These are phyloP conservation scores for Erodium texanum DNA, from an alignment of 441 rosid genomes.

Conservation along the genomic window DNA sequence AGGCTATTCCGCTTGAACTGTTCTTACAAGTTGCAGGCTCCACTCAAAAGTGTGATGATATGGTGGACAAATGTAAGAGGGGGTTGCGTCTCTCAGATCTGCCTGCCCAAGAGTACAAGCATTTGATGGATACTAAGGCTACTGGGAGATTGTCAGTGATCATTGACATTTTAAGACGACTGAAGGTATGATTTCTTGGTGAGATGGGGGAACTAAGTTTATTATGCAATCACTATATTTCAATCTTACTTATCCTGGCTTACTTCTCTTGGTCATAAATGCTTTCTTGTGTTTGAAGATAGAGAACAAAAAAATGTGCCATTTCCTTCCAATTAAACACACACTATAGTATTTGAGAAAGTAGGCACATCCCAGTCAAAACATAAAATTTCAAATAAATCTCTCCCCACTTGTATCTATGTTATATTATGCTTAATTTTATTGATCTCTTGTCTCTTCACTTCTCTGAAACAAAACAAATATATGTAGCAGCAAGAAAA, in stretches of 20 bases:
- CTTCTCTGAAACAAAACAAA: not conserved
- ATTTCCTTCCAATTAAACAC: not conserved
- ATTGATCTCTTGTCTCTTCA: not conserved
- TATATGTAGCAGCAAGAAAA: not conserved
- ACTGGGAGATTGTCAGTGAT: conserved; percentile 72
- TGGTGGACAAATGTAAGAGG: conserved; percentile 70
- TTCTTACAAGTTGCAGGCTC: conserved; percentile 85
- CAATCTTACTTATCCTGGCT: not conserved
- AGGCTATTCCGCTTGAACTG: conserved; percentile 73
- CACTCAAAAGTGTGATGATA: conserved; percentile 51
- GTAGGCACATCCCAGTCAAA: not conserved
- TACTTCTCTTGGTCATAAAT: not conserved
- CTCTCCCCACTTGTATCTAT: not conserved
- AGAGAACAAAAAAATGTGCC: not conserved
- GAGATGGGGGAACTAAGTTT: conserved; percentile 1
- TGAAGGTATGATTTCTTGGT: conserved; percentile 52
- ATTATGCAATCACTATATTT: not conserved
- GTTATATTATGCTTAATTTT: not conserved
- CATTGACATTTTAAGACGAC: conserved; percentile 69
- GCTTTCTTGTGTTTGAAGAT: not conserved
- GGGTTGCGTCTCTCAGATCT: conserved; percentile 70
- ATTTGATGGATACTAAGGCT: conserved; percentile 70
- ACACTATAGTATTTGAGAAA: not conserved
- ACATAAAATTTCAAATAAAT: not conserved
- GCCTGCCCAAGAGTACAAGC: conserved; percentile 56